A percentile compares a stretch with the other conserved stretches of the same genome.
These are phyloP conservation scores for Phaseolus coccineus DNA, from an alignment of 331 rosid genomes.

Conservation along the genomic window DNA sequence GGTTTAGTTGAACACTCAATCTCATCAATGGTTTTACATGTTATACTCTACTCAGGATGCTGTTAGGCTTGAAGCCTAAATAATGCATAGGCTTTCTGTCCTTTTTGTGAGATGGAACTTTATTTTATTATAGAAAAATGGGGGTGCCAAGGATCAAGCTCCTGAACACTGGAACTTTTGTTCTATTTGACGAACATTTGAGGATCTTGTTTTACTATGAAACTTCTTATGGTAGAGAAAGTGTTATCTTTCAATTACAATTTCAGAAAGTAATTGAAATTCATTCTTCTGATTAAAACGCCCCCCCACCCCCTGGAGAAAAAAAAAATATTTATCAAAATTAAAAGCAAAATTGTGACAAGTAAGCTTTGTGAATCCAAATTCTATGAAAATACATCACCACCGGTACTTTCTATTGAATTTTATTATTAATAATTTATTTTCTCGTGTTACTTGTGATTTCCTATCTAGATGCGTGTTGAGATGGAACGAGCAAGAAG, in stretches of 20 bases:
- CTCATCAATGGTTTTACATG: not conserved
- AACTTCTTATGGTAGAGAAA: not conserved
- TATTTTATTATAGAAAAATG: constrained; percentile 4
- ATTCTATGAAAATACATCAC: constrained; percentile 21
- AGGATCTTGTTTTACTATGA: constrained; percentile 28
- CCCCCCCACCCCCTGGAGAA: constrained; percentile 5
- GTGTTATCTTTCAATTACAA: constrained; percentile 16
- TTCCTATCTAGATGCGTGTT: constrained; percentile 68
- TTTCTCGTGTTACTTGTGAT: constrained; percentile 34
- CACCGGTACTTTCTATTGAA: not conserved
- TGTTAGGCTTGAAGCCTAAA: not conserved
- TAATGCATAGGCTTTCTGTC: not conserved
- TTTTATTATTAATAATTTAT: constrained; percentile 28
- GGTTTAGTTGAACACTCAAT: not conserved
- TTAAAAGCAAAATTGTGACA: not conserved
- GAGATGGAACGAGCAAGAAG: constrained; percentile 81
- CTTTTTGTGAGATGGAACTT: not conserved
- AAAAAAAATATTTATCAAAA: constrained; percentile 3
- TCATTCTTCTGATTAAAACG: constrained; percentile 3
- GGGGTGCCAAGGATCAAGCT: constrained; percentile 6
- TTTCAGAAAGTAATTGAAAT: constrained; percentile 32
- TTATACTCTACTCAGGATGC: not conserved
- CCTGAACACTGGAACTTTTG: not conserved
- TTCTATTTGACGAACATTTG: constrained; percentile 21
- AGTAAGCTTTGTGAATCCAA: constrained; percentile 3